Evolutionary conservation across 257 asterid species (phyloP), one percentile per base, ranked within the genome.

Genomic region (Marsdenia floribunda): DNA sequence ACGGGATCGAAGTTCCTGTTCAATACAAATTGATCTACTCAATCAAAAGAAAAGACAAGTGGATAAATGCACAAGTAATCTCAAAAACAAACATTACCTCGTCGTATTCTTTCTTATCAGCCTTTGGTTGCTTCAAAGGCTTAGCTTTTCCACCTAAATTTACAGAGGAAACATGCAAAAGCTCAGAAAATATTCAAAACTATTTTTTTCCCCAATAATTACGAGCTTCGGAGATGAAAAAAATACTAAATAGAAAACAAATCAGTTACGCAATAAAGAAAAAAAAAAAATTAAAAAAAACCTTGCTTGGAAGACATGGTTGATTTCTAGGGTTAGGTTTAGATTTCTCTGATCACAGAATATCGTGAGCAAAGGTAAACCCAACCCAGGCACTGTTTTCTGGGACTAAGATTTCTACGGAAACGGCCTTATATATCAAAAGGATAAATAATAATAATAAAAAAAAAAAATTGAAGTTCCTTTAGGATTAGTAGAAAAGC

Each of bases 111-210:
- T 79, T 79, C 79, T 79, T 82, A 0, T 82, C 86, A 79, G 16
- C 70, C 86, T 82, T 82, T n/a, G 86, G 83, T 26, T 64, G 72
- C 83, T 82, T 82, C 83, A 82, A 76, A 63, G 85, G 85, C 83
- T 82, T 82, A 18, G 85, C 85, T 68, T 82, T 82, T 68, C 85
- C 85, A 75, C 85, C 85, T 81, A 35, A 59, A 73, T 8, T 53
- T 47, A 74, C 33, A 26, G 0, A 75, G 5, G 44, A 19, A 65
- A 33, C 74, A 22, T 8, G 16, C 53, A 9, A 69, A 59, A 76
- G 52, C 16, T 5, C 67, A 66, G 3, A 0, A 69, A 52, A 54
- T 37, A n/a, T 55, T 21, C n/a, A 3, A 44, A 44, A 44, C 49
- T 11, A 0, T 24, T 6, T 47, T 61, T n/a, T 19, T 29, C 24